phyloP scores from a whole-genome alignment of 495 filamentous ascomycete species.

The Chaetomium fimeti region DNA sequence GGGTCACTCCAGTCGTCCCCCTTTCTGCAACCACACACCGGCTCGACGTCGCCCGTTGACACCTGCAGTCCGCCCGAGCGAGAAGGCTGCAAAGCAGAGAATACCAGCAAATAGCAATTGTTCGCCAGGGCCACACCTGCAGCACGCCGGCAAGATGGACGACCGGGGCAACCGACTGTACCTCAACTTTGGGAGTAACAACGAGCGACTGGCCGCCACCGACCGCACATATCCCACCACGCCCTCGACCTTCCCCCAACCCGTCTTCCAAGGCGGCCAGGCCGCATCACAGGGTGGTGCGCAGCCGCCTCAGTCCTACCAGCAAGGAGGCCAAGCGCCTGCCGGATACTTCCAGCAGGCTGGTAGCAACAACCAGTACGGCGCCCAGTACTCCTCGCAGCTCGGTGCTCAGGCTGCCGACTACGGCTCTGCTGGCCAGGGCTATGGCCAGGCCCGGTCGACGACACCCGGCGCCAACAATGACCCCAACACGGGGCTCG shows the following conservation, averaged over 20 bases:
- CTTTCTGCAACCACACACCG: constrained; percentile 21
- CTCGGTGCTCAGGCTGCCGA: constrained; percentile 30
- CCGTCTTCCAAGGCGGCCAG: constrained; percentile 57
- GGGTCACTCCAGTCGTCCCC: constrained; percentile 20
- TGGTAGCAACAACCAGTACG: constrained; percentile 35
- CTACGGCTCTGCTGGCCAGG: constrained; percentile 38
- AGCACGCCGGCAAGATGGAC: constrained; percentile 43
- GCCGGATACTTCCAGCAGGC: constrained; percentile 36
- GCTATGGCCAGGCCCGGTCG: constrained; percentile 59
- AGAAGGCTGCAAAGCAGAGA: neutral
- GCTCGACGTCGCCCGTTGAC: constrained; percentile 15
- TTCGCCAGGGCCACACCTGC: constrained; percentile 3
- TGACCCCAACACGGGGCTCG: constrained; percentile 78
- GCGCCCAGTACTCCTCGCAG: constrained; percentile 37
- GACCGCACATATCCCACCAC: constrained; percentile 93
- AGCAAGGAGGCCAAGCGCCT: constrained; percentile 30
- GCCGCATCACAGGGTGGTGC: constrained; percentile 21
- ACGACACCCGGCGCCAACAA: constrained; percentile 55
- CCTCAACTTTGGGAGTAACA: constrained; percentile 69
- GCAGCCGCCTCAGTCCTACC: constrained; percentile 48
- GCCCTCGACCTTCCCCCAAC: constrained; percentile 92
- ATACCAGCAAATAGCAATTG: constrained; percentile 10
- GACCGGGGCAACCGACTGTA: constrained; percentile 62
- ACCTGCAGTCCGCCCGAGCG: constrained; percentile 7
- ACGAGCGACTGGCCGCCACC: constrained; percentile 62